Conservation (phyloP, 352 stramenopile genomes). For the Elongisporangium prolatum region DNA sequence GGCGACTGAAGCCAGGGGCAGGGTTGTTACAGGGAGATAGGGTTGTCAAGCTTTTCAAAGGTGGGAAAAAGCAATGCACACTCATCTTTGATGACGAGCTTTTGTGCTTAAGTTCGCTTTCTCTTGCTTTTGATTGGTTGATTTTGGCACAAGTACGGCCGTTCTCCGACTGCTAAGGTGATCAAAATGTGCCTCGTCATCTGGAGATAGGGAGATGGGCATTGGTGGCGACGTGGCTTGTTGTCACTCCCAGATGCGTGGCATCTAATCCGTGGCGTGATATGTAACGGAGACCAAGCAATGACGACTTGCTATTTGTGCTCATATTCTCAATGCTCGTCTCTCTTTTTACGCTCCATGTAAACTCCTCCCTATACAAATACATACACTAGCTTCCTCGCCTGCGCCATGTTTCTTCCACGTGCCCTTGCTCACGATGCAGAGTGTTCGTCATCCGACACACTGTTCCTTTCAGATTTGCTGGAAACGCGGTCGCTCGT, state of each 20-base stretch:
- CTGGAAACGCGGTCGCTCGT: constrained; percentile 16
- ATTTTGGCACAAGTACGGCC: neutral
- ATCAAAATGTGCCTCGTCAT: neutral
- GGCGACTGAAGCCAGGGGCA: neutral
- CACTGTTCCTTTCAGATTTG: neutral
- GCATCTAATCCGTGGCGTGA: no score
- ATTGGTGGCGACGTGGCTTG: neutral
- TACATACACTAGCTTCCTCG: neutral
- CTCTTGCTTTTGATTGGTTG: neutral
- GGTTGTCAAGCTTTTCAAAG: neutral
- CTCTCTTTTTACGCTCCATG: neutral
- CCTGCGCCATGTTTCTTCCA: neutral
- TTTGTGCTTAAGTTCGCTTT: neutral
- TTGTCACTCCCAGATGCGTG: neutral
- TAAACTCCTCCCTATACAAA: neutral
- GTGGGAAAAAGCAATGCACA: neutral
- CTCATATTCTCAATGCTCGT: neutral
- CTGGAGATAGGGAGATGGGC: neutral
- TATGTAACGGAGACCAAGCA: neutral
- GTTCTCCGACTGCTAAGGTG: neutral
- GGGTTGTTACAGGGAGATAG: neutral
- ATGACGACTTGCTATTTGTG: neutral
- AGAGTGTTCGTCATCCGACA: neutral
- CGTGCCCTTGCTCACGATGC: constrained; percentile 1
- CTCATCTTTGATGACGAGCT: neutral